Conservation (phyloP, 2,329 filamentous ascomycete genomes). For the Incumbomyces delicatus region DNA sequence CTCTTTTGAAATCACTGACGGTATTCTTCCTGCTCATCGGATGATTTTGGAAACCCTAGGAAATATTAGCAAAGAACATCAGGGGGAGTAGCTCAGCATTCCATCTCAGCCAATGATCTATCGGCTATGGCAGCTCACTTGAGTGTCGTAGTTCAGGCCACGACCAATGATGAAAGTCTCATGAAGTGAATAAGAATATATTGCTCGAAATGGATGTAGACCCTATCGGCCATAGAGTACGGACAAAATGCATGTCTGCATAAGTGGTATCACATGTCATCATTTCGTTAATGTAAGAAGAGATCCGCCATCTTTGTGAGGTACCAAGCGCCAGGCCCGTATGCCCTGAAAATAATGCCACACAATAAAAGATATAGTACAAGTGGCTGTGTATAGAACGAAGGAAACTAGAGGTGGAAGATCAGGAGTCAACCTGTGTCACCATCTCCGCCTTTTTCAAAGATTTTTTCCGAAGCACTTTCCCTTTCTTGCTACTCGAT, state of each 20-base stretch:
- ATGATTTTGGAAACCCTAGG: no score
- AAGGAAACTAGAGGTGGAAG: not conserved
- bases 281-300: not conserved
- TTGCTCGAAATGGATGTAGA: not conserved
- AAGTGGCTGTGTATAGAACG: conserved; percentile 4
- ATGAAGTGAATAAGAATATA: not conserved
- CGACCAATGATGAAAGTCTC: no score
- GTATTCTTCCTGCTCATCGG: no score
- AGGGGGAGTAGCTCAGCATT: no score
- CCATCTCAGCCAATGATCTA: no score
- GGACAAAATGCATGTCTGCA: conserved; percentile 1
- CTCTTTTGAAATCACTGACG: no score
- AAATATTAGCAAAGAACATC: no score
- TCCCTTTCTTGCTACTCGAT: conserved; percentile 3
- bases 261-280: conserved; percentile 5
- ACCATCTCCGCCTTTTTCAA: conserved; percentile 1
- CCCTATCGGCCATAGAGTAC: no score
- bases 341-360: not conserved
- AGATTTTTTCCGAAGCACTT: conserved; percentile 7
- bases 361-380: not conserved
- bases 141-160: no score
- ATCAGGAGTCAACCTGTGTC: conserved; percentile 2
- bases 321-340: not conserved
- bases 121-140: no score
- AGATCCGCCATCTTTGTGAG: not conserved